phyloP scores from a whole-genome alignment of 2,329 filamentous ascomycete species.

The Phialophora tarda region DNA sequence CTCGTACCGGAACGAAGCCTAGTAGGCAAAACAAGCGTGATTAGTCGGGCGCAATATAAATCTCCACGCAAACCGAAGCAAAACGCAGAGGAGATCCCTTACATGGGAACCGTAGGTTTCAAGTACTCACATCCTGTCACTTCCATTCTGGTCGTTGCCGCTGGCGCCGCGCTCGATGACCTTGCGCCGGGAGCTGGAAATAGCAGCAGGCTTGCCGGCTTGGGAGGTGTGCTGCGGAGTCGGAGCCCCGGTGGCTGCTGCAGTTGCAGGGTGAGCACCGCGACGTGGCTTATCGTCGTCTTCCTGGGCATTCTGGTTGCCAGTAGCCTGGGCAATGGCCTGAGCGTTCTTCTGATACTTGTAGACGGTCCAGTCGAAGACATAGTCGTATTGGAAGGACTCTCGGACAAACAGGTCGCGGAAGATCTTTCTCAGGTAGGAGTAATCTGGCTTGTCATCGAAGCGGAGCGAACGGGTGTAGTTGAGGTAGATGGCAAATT shows the following conservation, averaged over 20 bases:
- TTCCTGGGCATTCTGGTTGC: conserved; percentile 66
- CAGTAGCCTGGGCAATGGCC: conserved; percentile 84
- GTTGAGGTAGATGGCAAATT: conserved; percentile 99
- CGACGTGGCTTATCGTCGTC: conserved; percentile 79
- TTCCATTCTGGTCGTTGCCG: conserved; percentile 70
- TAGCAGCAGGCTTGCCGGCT: conserved; percentile 72
- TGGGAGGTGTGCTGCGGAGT: conserved; percentile 59
- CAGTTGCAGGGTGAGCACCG: conserved; percentile 63
- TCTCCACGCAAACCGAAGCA: conserved; percentile 79
- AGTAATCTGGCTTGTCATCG: conserved; percentile 99
- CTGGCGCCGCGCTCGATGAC: conserved; percentile 71
- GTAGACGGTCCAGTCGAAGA: conserved; percentile 99
- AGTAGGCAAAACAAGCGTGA: conserved; percentile 77
- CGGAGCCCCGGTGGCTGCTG: conserved; percentile 67
- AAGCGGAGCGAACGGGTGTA: conserved; percentile 98
- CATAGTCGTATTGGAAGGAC: conserved; percentile 99
- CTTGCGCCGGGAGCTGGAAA: conserved; percentile 80
- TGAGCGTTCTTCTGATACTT: conserved; percentile 99
- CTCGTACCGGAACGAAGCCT: conserved; percentile 84
- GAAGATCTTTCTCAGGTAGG: conserved; percentile 99
- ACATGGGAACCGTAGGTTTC: conserved; percentile 74
- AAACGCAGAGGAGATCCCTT: conserved; percentile 89
- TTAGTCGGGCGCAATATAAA: conserved; percentile 78
- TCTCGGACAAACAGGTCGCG: conserved; percentile 98
- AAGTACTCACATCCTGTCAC: conserved; percentile 95